Evolutionary conservation across 73 alveolate species (phyloP), one percentile per base, ranked within the genome.

Genomic region (Paramecium sexaurelia): DNA sequence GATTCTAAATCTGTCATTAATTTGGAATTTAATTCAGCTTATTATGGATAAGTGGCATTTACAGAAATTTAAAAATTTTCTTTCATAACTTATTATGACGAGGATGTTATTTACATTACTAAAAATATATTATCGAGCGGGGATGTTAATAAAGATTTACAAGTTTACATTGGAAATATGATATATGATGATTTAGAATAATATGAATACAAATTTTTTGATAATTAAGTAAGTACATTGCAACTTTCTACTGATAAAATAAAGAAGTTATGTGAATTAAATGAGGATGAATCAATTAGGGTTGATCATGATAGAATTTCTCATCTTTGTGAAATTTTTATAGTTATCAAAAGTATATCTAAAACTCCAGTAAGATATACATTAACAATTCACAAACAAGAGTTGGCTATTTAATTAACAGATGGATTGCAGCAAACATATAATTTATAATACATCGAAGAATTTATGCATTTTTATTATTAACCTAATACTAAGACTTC

Each of bases 381-480:
- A 3, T 78, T 78, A 78, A 78, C 90, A 5, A 39, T 78, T 10
- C 90, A 78, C 20, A 78, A 78, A 78, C 13, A 39, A 78, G 90
- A 78, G 39, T 33, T 45, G 6, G 90, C 75, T 1, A 78, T 78
- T 4, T 6, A 78, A 78, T 40, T 78, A 6, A 39, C 40, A 41
- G 90, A 78, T 40, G 90, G 90, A 41, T 43, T 24, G 41, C 9
- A 41, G 9, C 55, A 41, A 22, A 20, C 43, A 41, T 78, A 78
- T 11, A 78, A 78, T 78, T 78, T 78, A 22, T 27, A 78, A 78
- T 47, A 41, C 15, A 78, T 78, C 19, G 90, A 78, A 19, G 73
- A 43, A 24, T 45, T 24, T 11, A 78, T 78, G 90, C 68, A 26
- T 41, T 78, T 78, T 24, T 78, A 78, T 78, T 78, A 41, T 24